Percentiles rank a stretch among this genome's conserved stretches.
Evolutionary conservation across 306 rosid species (phyloP).

Genomic region (Inga laurina): DNA sequence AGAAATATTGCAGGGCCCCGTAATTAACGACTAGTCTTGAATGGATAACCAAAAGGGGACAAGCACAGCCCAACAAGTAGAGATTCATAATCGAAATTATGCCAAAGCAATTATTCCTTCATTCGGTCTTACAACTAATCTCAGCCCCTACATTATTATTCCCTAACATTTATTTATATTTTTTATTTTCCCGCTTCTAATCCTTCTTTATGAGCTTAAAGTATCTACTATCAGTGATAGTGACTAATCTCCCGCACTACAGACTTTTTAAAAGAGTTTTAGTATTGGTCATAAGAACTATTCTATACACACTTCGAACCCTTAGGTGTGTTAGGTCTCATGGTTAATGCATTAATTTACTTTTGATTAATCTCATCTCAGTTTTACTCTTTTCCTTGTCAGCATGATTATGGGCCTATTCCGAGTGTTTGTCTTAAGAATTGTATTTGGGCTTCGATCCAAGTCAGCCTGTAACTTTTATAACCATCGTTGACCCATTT

Average conservation of each 20-base stretch:
- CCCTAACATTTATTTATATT: background rate
- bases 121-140: background rate
- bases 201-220: no score
- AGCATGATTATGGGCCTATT: background rate
- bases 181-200: background rate
- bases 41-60: background rate
- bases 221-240: fast-evolving
- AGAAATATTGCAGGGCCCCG: background rate
- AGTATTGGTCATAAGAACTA: no score
- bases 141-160: background rate
- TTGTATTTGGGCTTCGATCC: background rate
- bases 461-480: background rate
- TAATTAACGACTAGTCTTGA: background rate
- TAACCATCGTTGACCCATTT: background rate
- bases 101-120: background rate
- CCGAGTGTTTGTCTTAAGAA: background rate
- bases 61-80: background rate
- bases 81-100: background rate
- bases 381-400: background rate
- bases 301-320: no score
- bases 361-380: background rate
- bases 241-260: no score
- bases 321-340: no score
- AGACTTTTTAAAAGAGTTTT: no score
- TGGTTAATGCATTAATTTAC: background rate